These are phyloP conservation scores for Wallacemonas sp. DNA, from an alignment of 208 protist genomes.

Conservation along the genomic window DNA sequence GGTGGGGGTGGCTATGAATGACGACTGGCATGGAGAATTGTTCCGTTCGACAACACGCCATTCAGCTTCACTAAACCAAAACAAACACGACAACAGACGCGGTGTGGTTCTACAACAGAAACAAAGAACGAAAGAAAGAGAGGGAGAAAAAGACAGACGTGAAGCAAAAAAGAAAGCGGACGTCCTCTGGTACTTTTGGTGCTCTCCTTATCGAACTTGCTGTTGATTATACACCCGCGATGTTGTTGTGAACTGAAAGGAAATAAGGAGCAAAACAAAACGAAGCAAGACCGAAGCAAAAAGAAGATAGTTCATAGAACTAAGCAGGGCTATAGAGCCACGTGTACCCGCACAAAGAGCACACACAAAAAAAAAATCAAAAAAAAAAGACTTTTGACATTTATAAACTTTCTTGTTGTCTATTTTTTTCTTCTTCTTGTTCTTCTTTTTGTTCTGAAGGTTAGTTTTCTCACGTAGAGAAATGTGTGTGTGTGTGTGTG, in stretches of 20 bases:
- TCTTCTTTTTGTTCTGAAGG: constrained; percentile 8
- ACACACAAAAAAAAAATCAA: no score
- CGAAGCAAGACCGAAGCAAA: neutral
- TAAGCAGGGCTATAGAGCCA: no score
- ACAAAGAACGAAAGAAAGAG: neutral
- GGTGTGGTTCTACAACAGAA: neutral
- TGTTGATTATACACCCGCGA: neutral
- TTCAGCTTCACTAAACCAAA: neutral
- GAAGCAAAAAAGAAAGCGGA: no score
- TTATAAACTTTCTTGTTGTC: neutral
- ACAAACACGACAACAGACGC: neutral
- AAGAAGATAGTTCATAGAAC: no score
- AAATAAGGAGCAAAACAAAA: constrained; percentile 15
- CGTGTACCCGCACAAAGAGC: no score
- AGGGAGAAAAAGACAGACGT: constrained; percentile 3
- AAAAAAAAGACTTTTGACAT: no score
- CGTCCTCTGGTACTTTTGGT: no score
- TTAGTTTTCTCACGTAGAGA: neutral
- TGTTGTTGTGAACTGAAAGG: neutral
- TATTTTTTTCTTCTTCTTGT: constrained; percentile 13
- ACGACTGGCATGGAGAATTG: no score
- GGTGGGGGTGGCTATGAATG: no score
- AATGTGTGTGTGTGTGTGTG: neutral
- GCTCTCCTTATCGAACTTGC: no score
- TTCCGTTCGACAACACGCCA: neutral